A percentile compares a stretch with the other conserved stretches of the same genome.
phyloP scores from a whole-genome alignment of 306 rosid genomes.

The Aeschynomene evenia region DNA sequence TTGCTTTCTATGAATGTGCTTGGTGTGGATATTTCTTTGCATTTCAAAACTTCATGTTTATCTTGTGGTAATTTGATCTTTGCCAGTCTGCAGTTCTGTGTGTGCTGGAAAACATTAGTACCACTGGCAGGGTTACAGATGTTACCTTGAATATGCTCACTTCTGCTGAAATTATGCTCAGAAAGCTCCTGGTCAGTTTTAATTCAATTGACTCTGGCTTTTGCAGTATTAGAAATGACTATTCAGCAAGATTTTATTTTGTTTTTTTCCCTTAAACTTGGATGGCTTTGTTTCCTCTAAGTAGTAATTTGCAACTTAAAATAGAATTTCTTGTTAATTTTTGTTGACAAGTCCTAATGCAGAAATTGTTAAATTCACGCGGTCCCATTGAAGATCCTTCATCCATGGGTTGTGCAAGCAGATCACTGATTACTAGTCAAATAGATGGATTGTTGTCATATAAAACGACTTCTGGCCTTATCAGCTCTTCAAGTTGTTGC shows the following conservation, averaged over 20 bases:
- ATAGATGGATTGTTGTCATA: constrained; percentile 73
- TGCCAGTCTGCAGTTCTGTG: constrained; percentile 87
- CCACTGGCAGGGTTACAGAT: constrained; percentile 60
- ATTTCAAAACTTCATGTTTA: constrained; percentile 24
- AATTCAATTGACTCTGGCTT: constrained; percentile 38
- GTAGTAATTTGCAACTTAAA: constrained; percentile 3
- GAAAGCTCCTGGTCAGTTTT: constrained; percentile 84
- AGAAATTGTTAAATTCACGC: constrained; percentile 83
- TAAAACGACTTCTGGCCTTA: constrained; percentile 74
- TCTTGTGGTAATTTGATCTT: constrained; percentile 43
- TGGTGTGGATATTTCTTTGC: constrained; percentile 13
- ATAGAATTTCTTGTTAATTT: constrained; percentile 31
- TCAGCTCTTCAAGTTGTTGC: constrained; percentile 71
- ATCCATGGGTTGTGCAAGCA: constrained; percentile 66
- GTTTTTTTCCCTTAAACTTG: neutral
- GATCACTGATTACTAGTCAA: constrained; percentile 67
- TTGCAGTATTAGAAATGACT: constrained; percentile 12
- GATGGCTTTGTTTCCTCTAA: constrained; percentile 5
- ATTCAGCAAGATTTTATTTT: constrained; percentile 7
- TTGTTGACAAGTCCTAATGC: constrained; percentile 62
- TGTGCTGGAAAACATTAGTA: constrained; percentile 65
- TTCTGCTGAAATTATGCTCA: constrained; percentile 63
- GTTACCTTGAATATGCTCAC: constrained; percentile 69
- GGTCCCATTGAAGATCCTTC: constrained; percentile 98
- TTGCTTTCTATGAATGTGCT: constrained; percentile 30